Evolutionary conservation across 345 rosid species (phyloP).

Genomic region (Cochlearia excelsa): DNA sequence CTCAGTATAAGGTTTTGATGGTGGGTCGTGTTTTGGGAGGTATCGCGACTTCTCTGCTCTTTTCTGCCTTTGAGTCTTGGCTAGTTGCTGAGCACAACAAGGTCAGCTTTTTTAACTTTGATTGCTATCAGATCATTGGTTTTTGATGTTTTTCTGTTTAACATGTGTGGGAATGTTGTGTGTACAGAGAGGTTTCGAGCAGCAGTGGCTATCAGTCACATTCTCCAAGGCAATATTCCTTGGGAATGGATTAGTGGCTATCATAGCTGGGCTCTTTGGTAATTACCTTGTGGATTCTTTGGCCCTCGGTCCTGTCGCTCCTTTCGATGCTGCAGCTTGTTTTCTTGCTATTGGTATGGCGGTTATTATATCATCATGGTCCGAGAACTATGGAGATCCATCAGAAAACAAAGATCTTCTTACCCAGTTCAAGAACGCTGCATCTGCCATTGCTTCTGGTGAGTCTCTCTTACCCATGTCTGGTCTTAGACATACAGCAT

Average conservation of each 20-base stretch:
- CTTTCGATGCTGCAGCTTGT: conserved; percentile 74
- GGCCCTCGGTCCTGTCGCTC: conserved; percentile 62
- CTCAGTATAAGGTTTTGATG: conserved; percentile 64
- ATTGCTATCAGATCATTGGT: background rate
- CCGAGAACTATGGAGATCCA: conserved; percentile 66
- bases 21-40: conserved; percentile 73
- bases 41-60: conserved; percentile 70
- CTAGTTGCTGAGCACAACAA: conserved; percentile 80
- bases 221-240: conserved; percentile 75
- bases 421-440: conserved; percentile 66
- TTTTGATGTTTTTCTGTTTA: background rate
- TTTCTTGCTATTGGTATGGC: conserved; percentile 69
- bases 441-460: conserved; percentile 69
- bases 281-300: conserved; percentile 57
- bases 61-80: conserved; percentile 84
- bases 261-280: conserved; percentile 59
- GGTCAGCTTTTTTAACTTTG: conserved; percentile 33
- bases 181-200: conserved; percentile 61
- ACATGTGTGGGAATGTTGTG: background rate
- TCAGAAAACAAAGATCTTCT: conserved; percentile 62
- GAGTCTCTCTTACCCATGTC: conserved; percentile 21
- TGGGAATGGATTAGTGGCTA: conserved; percentile 68
- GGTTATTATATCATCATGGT: conserved; percentile 54
- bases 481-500: conserved; percentile 1
- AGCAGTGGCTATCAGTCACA: conserved; percentile 67